phyloP scores from a whole-genome alignment of 2,329 filamentous ascomycete genomes.

The Phialemoniopsis sp. region DNA sequence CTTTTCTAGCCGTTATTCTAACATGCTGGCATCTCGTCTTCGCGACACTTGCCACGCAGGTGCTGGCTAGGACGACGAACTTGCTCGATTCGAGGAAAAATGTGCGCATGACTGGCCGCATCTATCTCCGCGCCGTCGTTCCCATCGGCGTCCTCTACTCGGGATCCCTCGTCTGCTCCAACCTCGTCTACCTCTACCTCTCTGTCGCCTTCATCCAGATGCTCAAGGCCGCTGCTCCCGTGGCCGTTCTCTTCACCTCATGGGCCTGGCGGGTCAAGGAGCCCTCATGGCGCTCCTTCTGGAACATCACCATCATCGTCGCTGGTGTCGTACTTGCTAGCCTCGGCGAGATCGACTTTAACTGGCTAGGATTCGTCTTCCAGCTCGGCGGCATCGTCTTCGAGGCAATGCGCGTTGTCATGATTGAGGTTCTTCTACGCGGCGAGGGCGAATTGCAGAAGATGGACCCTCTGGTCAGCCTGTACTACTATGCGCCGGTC shows the following conservation, averaged over 20 bases:
- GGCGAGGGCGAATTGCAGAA: conserved; percentile 50
- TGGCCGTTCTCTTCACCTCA: conserved; percentile 61
- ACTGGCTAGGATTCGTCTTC: conserved; percentile 60
- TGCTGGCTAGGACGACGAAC: conserved; percentile 81
- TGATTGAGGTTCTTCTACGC: conserved; percentile 74
- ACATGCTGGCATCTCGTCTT: conserved; percentile 95
- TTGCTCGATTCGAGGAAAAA: conserved; percentile 89
- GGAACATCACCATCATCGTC: conserved; percentile 49
- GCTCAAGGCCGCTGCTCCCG: conserved; percentile 76
- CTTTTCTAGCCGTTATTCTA: conserved; percentile 58
- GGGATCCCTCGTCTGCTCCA: conserved; percentile 88
- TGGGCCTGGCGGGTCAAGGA: conserved; percentile 53
- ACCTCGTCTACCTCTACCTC: conserved; percentile 89
- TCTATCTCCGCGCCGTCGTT: conserved; percentile 87
- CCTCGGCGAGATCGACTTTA: conserved; percentile 65
- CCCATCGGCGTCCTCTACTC: conserved; percentile 94
- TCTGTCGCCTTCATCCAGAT: conserved; percentile 97
- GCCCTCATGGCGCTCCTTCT: conserved; percentile 36
- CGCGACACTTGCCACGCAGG: conserved; percentile 85
- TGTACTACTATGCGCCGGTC: conserved; percentile 87
- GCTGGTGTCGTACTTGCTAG: conserved; percentile 48
- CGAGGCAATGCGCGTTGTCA: conserved; percentile 76
- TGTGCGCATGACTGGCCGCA: conserved; percentile 89
- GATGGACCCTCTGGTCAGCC: conserved; percentile 83
- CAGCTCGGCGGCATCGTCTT: conserved; percentile 75